Evolutionary conservation across 768 basidiomycete species (phyloP), one percentile per base, ranked within the genome.

Genomic region (Tremella fuciformis): DNA sequence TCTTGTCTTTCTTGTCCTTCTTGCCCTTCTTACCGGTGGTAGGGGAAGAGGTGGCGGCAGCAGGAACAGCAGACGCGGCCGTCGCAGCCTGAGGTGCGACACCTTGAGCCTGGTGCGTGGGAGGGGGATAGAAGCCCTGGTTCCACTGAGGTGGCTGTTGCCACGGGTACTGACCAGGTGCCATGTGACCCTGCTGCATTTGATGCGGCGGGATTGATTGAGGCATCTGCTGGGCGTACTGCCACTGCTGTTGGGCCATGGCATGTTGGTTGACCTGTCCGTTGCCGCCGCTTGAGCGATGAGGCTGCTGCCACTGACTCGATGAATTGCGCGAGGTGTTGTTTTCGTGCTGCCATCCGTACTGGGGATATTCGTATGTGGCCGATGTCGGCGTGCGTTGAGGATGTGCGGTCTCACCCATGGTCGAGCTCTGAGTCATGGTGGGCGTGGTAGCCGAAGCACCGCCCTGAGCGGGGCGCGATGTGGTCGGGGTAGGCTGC

Each of bases 1-100:
- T 19, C 56, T 65, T 58, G 9, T 65, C 24, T 21, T 57, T 42
- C 58, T 60, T 57, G 39, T 67, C 63, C 40, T 65, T 59, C 57
- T 67, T 68, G n/a, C 50, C 41, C 57, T 58, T 56, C 42, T 69
- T 65, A 34, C 49, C 57, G 26, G 37, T 46, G 9, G 58, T 39
- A 13, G 60, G 62, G n/a, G 53, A 26, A 26, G 39, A 38, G 18
- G 50, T 15, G 29, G 60, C 18, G 26, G 53, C 49, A 19, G 42
- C 18, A 19, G 55, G 50, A 34, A 50, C 53, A 37, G 58, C 47
- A 34, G 51, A 37, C 34, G 57, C 29, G 16, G 55, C 19, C 24
- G 8, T 21, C 11, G 50, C 18, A 22, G 13, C 26, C n/a, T 40
- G n/a, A 2, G 42, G 42, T n/a, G 40, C 51, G 16, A 38, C 19